Evolutionary conservation across 208 protist genomes (phyloP).

Genomic region (Trypanosoma theileri): DNA sequence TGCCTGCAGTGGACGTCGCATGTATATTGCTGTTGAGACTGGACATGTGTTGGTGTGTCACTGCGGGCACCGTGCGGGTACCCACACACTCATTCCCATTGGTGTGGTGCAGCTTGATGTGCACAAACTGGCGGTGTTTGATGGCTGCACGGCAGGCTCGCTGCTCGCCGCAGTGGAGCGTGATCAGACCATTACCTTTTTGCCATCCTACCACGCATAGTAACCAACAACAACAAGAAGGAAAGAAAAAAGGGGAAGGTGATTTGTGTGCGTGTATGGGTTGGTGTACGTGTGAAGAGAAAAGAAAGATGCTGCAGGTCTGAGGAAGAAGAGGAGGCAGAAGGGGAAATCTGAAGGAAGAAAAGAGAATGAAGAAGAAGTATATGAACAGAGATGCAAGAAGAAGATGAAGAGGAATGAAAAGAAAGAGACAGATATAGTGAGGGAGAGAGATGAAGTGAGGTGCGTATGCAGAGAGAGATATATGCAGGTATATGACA

Average conservation of each 20-base stretch:
- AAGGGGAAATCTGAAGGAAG: background rate
- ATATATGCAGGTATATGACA: background rate
- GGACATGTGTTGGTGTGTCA: constrained; percentile 75
- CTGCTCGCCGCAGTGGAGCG: constrained; percentile 65
- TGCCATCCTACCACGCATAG: constrained; percentile 74
- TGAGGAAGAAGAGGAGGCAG: background rate
- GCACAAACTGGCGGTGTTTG: constrained; percentile 44
- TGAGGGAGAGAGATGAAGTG: background rate
- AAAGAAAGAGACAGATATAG: constrained; percentile 2
- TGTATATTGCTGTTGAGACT: constrained; percentile 71
- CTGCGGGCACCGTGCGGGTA: constrained; percentile 42
- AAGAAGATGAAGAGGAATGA: background rate
- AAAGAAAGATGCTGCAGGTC: background rate
- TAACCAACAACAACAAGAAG: constrained; percentile 9
- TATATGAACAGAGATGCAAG: background rate
- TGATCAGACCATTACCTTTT: constrained; percentile 49
- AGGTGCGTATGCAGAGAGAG: too few species aligned
- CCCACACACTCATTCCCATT: constrained; percentile 57
- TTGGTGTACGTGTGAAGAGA: background rate
- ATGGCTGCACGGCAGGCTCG: constrained; percentile 57
- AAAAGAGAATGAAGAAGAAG: background rate
- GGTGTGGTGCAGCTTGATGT: constrained; percentile 60
- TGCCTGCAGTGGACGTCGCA: constrained; percentile 53
- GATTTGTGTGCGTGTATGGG: too few species aligned
- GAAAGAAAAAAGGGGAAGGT: constrained; percentile 16